Conservation (phyloP, 106 monocot genomes). For the Allium fistulosum region DNA sequence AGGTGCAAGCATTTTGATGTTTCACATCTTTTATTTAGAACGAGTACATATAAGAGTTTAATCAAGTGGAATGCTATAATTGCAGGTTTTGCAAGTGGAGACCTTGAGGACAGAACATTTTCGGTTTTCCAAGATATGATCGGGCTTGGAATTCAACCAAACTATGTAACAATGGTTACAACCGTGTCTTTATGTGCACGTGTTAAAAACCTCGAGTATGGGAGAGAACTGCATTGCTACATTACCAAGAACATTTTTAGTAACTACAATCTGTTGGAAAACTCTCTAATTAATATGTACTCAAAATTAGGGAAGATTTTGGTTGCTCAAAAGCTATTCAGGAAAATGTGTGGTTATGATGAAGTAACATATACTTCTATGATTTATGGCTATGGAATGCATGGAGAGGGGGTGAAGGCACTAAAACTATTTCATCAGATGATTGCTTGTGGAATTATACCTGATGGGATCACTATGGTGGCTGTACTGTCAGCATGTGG, state of each 20-base stretch:
- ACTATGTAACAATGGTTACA: conserved; percentile 53
- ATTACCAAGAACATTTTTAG: conserved; percentile 29
- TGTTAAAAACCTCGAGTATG: conserved; percentile 43
- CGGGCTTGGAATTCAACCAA: conserved; percentile 29
- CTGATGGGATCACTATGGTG: conserved; percentile 61
- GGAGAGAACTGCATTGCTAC: conserved; percentile 52
- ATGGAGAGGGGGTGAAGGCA: conserved; percentile 47
- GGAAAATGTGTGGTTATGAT: conserved; percentile 47
- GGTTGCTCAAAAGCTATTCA: conserved; percentile 46
- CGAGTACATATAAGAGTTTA: conserved; percentile 19
- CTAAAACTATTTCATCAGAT: conserved; percentile 57
- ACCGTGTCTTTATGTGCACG: conserved; percentile 53
- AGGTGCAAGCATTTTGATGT: conserved; percentile 25
- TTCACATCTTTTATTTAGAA: conserved; percentile 39
- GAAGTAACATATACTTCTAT: conserved; percentile 69
- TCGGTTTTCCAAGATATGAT: conserved; percentile 44
- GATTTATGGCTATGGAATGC: conserved; percentile 74
- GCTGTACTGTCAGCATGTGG: conserved; percentile 73
- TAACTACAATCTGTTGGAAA: conserved; percentile 33
- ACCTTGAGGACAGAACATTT: conserved; percentile 43
- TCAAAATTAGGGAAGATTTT: conserved; percentile 53
- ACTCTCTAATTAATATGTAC: conserved; percentile 79
- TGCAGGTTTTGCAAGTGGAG: conserved; percentile 44
- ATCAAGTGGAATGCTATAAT: conserved; percentile 81
- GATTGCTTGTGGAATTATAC: conserved; percentile 37